Evolutionary conservation across 169 alveolate species (phyloP), one percentile per base, ranked within the genome.

Genomic region (Eimeria tenella): DNA sequence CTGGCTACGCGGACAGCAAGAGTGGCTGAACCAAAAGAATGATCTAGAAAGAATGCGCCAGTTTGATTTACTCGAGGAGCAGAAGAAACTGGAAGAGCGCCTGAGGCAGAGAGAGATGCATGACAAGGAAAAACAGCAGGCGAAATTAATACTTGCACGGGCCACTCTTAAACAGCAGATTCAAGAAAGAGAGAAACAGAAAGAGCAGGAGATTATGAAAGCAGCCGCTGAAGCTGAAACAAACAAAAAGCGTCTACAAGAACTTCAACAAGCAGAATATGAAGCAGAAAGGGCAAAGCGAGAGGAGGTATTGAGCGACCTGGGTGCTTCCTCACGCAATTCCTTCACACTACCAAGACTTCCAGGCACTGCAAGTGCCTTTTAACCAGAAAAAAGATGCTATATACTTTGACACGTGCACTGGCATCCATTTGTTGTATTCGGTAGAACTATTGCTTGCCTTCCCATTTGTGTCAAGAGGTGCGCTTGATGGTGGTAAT

Each of bases 1-100:
- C 10, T 79, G 91, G 65, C 91, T 60, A 60, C 23, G 70, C 7
- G 91, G 58, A 49, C 91, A 84, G 91, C 91, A 31, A 4, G 62
- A 53, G 8, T 84, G 91, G 91, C 79, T 77, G 42, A 49, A 58
- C 21, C 58, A 62, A 49, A 58, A 60, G 81, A 60, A 49, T 8
- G 15, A 42, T 71, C 23, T 62, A 49, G 79, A 58, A 25, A 21
- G 31, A 49, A 4, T 42, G 60, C 91, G 91, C 21, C 79, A 84
- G 70, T 71, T 42, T n/a, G 75, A 84, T 42, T 13, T 81, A 21
- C 9, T 8, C 25, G 25, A 71, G 52, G 91, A 60, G 56, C 65
- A 84, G 65, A 25, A 62, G 74, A 23, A 15, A 25, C 11, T 62
- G 79, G 19, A 11, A 17, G 19, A 65, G 89, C 70, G 19, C 7